Evolutionary conservation across 768 basidiomycete species (phyloP).

Genomic region (Lyophyllum semitale): DNA sequence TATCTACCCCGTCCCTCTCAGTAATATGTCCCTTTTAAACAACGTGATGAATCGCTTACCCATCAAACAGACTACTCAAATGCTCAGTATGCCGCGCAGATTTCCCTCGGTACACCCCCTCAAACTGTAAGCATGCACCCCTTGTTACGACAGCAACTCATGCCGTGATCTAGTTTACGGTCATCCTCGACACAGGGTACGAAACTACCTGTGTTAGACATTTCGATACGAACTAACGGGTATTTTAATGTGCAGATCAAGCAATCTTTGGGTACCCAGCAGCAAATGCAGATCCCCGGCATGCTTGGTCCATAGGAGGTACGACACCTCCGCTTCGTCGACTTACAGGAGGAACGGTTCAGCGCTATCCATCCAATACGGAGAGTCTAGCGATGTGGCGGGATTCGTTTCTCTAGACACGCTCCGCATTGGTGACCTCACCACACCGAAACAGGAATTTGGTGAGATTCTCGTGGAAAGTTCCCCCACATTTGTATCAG

Average conservation of each 20-base stretch:
- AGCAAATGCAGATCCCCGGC: constrained; percentile 85
- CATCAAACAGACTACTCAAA: constrained; percentile 87
- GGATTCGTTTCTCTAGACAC: constrained; percentile 89
- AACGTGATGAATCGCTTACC: background rate
- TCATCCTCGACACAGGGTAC: constrained; percentile 91
- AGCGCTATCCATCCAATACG: constrained; percentile 89
- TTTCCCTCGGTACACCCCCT: constrained; percentile 79
- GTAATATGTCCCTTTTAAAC: constrained; percentile 56
- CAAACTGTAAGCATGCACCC: constrained; percentile 58
- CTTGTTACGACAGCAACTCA: background rate
- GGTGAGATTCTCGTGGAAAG: constrained; percentile 96
- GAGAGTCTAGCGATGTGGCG: constrained; percentile 95
- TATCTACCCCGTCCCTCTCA: constrained; percentile 87
- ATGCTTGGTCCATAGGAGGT: constrained; percentile 93
- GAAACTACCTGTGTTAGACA: background rate
- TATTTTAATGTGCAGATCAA: constrained; percentile 54
- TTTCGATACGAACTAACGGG: background rate
- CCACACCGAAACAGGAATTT: constrained; percentile 77
- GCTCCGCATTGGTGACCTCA: constrained; percentile 81
- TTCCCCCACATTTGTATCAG: constrained; percentile 95
- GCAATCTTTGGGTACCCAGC: constrained; percentile 95
- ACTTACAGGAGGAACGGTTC: constrained; percentile 90
- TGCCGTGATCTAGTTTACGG: constrained; percentile 68
- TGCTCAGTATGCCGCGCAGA: constrained; percentile 94
- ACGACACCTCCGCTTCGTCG: constrained; percentile 76